Base-by-base conservation (phyloP, 495 filamentous ascomycete species). In the Penicillium argentinense region DNA sequence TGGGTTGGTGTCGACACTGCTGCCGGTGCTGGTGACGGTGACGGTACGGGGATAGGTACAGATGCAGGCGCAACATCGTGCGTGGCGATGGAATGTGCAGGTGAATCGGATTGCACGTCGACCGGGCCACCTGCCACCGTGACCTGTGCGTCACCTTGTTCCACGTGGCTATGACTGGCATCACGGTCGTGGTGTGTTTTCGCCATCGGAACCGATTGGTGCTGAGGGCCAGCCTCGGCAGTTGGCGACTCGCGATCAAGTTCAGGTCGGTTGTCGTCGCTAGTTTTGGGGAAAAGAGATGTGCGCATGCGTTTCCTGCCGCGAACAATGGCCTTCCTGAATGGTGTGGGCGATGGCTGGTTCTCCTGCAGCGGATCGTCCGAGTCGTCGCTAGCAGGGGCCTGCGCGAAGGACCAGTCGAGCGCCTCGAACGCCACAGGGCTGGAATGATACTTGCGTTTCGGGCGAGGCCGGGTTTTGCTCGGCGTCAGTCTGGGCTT, bases 81-180 rank as follows among this genome's bases (percentile, higher is more conserved):
- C 17, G 4, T 21, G 8, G 17, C 16, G 17, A 18, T 9, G 40
- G 53, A 19, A 38, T 26, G 13, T 42, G 47, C 25, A 53, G 41
- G 12, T 29, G 27, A 46, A 54, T 48, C 34, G 24, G 19, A 3
- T 41, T 41, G 43, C 39, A 22, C 29, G 39, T 37, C 17, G 21
- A 36, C 21, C 34, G 13, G 28, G 30, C 25, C 21, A 9, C 29
- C n/a, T 45, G 43, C 36, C 44, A 49, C 45, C 84, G 47, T 59
- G 72, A 11, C 81, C 80, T 6, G 77, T 80, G 9, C 66, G 67
- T 47, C 78, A 76, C 13, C 63, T 63, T 40, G 80, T 76, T 22
- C 76, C 71, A 34, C 30, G 41, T 49, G 39, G 41, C 38, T 23
- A 29, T 39, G 27, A 4, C 32, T 26, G 28, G 23, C 14, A 28